Evolutionary conservation across 2,329 filamentous ascomycete species (phyloP), one percentile per base, ranked within the genome.

Genomic region (Sordariomycetes sp.): DNA sequence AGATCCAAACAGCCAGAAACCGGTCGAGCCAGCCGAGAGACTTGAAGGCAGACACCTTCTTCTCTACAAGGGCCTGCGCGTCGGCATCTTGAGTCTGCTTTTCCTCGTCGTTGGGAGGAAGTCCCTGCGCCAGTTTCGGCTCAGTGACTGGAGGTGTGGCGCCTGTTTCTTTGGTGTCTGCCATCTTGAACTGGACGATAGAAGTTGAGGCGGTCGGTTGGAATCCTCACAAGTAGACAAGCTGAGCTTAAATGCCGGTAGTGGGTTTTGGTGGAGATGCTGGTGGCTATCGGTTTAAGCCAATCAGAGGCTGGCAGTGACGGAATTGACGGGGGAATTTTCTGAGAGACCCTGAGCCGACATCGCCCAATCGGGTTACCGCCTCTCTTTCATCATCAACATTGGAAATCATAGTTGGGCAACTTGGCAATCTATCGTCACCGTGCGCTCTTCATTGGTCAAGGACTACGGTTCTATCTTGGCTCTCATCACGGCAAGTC

Each of bases 1-100:
- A 64, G 39, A 90, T 88, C 84, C 84, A 83, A 18, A 82, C 24
- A 3, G 74, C 77, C 1, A 84, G 68, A 44, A 75, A 75, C 3
- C 75, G 69, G 46, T 83, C 77, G 1, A 83, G 63, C 42, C 68
- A 63, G 5, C 71, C 70, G 0, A 82, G 66, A 2, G 67, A 58
- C 28, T 70, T 71, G 53, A 75, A 72, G 0, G 62, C 57, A 0
- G 69, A 70, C 26, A 49, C 46, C 12, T 28, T 33, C 19, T 37
- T 19, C 7, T 10, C 28, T 6, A 18, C 17, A 10, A 10, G 6
- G 28, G 17, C 15, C 5, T n/a, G 28, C 15, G 14, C 12, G 12
- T 3, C n/a, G 8, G 6, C 15, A n/a, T 21, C 16, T 11, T 21
- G 8, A 14, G 16, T 21, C 30, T 32, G 16, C 30, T 32, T 18